These are phyloP conservation scores for Chlorella sp. DNA, from an alignment of 139 green algal species.

Conservation along the genomic window DNA sequence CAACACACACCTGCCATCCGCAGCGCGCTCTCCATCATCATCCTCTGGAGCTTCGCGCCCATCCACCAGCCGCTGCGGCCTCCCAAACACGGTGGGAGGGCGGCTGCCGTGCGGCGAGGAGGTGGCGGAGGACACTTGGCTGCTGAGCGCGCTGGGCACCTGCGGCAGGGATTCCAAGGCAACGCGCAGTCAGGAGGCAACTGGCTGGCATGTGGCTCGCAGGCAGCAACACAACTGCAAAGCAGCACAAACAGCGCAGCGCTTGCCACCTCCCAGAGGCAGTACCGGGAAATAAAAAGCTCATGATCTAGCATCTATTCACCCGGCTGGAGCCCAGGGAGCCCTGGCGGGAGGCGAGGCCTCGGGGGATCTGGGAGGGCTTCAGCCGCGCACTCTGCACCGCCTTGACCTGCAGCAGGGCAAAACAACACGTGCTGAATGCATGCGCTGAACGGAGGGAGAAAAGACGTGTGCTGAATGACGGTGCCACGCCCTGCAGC, in stretches of 20 bases:
- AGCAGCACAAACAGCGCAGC: too few relatives aligned
- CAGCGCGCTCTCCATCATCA: neutral
- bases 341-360: neutral
- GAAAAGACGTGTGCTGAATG: too few relatives aligned
- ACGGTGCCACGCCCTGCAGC: too few relatives aligned
- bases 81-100: neutral
- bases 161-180: too few relatives aligned
- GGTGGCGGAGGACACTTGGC: neutral
- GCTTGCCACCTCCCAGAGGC: too few relatives aligned
- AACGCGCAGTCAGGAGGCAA: too few relatives aligned
- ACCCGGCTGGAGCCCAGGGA: neutral
- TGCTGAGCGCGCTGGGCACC: neutral
- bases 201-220: too few relatives aligned
- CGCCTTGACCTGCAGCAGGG: conserved; percentile 8
- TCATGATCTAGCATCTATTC: too few relatives aligned
- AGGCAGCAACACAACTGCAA: too few relatives aligned
- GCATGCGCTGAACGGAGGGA: too few relatives aligned
- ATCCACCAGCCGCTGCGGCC: neutral
- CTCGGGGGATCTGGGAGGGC: conserved; percentile 25
- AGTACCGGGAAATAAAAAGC: too few relatives aligned
- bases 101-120: neutral
- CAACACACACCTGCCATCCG: neutral
- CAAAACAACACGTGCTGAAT: too few relatives aligned
- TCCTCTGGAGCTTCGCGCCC: neutral
- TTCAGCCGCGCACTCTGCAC: conserved; percentile 14